phyloP scores from a whole-genome alignment of 768 basidiomycete genomes.

The Suillus placidus region DNA sequence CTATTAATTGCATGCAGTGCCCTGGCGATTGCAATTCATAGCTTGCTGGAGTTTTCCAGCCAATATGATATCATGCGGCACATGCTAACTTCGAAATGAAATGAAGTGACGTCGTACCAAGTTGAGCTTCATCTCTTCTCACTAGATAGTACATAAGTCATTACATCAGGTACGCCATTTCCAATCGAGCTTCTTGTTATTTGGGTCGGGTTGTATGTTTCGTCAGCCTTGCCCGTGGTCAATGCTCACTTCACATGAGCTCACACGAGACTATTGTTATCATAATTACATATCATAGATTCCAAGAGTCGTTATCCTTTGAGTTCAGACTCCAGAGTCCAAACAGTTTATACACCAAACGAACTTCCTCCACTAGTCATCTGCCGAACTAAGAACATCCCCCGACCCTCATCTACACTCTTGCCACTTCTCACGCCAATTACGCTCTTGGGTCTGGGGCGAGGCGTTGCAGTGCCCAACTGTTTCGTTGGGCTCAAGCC shows the following conservation, averaged over 20 bases:
- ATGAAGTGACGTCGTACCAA: too few relatives aligned
- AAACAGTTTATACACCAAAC: slow-evolving; percentile 24
- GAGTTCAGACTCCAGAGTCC: not conserved
- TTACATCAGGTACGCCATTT: not conserved
- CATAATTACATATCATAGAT: not conserved
- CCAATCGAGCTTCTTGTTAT: too few relatives aligned
- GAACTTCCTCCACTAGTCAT: slow-evolving; percentile 60
- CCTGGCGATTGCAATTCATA: not conserved
- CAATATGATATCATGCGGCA: not conserved
- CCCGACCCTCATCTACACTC: slow-evolving; percentile 65
- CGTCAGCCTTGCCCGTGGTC: not conserved
- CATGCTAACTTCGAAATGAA: not conserved
- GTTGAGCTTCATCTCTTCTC: not conserved
- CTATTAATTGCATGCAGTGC: not conserved
- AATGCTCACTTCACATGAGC: not conserved
- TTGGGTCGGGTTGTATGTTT: not conserved
- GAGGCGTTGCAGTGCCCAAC: slow-evolving; percentile 43
- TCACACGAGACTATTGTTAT: not conserved
- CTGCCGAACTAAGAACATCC: slow-evolving; percentile 77
- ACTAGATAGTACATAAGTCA: not conserved
- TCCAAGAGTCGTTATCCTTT: not conserved
- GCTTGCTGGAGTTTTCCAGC: not conserved
- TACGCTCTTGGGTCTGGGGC: slow-evolving; percentile 78
- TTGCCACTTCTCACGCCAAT: slow-evolving; percentile 67
- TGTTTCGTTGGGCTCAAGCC: slow-evolving; percentile 75